A percentile compares a stretch with the other conserved stretches of the same genome.
Evolutionary conservation across 2,329 filamentous ascomycete genomes (phyloP).

Genomic region (Nemania bipapillata): DNA sequence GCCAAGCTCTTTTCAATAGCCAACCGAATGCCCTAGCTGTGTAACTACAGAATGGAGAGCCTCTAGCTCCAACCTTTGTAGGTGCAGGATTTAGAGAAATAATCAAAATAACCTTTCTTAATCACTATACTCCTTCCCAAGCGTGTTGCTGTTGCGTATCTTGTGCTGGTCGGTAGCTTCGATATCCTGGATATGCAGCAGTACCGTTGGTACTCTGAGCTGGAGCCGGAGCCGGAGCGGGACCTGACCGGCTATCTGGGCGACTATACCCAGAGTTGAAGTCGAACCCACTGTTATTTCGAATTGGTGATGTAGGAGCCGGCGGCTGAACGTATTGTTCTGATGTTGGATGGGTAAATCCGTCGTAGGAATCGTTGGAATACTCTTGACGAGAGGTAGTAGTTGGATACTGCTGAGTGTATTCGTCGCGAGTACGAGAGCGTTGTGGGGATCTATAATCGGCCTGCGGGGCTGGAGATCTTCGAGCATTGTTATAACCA

Average conservation of each 20-base stretch:
- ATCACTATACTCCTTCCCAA: slow-evolving; percentile 29
- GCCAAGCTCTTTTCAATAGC: slow-evolving; percentile 25
- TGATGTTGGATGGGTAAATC: not conserved
- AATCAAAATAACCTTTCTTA: not conserved
- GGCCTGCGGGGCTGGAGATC: slow-evolving; percentile 38
- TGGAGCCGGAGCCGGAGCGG: slow-evolving; percentile 29
- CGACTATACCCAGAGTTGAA: slow-evolving; percentile 40
- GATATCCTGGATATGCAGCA: slow-evolving; percentile 37
- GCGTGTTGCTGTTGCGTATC: slow-evolving; percentile 22
- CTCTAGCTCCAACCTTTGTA: slow-evolving; percentile 10
- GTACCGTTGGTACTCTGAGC: slow-evolving; percentile 25
- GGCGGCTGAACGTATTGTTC: slow-evolving; percentile 22
- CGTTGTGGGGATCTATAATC: slow-evolving; percentile 36
- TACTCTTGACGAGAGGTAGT: slow-evolving; percentile 28
- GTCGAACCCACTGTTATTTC: slow-evolving; percentile 39
- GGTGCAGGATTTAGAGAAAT: slow-evolving; percentile 11
- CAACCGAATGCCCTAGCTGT: slow-evolving; percentile 22
- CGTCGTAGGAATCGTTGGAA: slow-evolving; percentile 13
- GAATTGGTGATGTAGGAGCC: slow-evolving; percentile 35
- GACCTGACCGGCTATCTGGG: slow-evolving; percentile 9
- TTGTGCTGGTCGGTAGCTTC: slow-evolving; percentile 35
- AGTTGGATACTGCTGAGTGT: slow-evolving; percentile 29
- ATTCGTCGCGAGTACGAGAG: slow-evolving; percentile 29
- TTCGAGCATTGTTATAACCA: slow-evolving; percentile 32
- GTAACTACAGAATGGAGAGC: slow-evolving; percentile 12